Conservation (phyloP, 257 asterid species). For the Datura wrightii region DNA sequence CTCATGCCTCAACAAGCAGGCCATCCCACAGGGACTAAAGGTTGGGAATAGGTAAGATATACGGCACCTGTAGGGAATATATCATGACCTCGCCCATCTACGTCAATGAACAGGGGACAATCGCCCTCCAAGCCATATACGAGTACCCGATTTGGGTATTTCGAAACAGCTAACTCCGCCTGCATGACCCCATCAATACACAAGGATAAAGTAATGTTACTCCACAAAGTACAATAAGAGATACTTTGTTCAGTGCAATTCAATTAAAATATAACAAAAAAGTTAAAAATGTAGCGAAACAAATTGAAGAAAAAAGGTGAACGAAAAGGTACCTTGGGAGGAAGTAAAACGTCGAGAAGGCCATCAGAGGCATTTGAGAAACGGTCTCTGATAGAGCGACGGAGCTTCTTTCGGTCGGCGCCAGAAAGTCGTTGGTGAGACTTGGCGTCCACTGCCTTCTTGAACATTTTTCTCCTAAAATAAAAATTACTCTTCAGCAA, state of each 20-base stretch:
- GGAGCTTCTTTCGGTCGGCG: conserved; percentile 92
- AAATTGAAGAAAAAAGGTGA: neutral
- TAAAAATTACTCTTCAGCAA: neutral
- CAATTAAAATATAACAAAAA: neutral
- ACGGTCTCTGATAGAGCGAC: conserved; percentile 71
- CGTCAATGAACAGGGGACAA: conserved; percentile 78
- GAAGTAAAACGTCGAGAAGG: conserved; percentile 70
- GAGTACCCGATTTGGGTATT: conserved; percentile 87
- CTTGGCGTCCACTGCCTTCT: conserved; percentile 85
- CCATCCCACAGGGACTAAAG: neutral
- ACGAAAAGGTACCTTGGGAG: conserved; percentile 69
- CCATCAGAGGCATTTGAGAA: conserved; percentile 76
- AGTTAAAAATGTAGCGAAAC: neutral
- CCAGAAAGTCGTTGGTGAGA: conserved; percentile 94
- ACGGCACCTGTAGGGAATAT: conserved; percentile 83
- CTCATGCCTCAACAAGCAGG: neutral
- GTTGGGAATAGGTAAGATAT: conserved; percentile 26
- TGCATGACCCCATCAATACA: conserved; percentile 37
- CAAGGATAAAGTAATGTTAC: neutral
- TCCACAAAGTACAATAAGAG: neutral
- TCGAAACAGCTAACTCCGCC: conserved; percentile 77
- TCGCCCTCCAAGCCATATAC: conserved; percentile 90
- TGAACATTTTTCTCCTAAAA: conserved; percentile 63
- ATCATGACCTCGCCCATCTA: conserved; percentile 91
- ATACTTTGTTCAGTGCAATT: neutral